Percentiles rank a stretch among this genome's conserved stretches.
phyloP scores from a whole-genome alignment of 805 yeast species.

The Kuraishia floccosa region DNA sequence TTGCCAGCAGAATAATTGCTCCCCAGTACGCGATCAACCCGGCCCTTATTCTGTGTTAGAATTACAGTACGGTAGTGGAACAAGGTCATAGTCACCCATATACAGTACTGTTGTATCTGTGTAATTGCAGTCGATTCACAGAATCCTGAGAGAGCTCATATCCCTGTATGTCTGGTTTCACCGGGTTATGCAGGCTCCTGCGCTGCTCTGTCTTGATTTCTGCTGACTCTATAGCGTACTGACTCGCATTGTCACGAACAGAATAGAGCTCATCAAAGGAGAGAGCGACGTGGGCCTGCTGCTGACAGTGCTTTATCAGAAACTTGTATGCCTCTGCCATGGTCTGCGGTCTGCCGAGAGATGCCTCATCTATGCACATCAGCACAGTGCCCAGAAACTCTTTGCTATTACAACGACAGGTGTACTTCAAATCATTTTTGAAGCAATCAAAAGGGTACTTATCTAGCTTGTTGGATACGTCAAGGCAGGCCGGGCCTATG shows the following conservation, averaged over 20 bases:
- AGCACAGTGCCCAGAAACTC: slow-evolving; percentile 1
- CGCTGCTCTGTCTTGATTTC: background rate
- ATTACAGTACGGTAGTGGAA: background rate
- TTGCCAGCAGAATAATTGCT: background rate
- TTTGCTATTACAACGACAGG: background rate
- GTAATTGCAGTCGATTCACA: background rate
- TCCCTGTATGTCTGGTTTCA: background rate
- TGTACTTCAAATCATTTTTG: background rate
- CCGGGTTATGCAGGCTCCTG: background rate
- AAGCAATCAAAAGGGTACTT: slow-evolving; percentile 1
- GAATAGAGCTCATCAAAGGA: background rate
- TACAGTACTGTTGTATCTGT: background rate
- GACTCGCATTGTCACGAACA: slow-evolving; percentile 1
- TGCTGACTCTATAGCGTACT: background rate
- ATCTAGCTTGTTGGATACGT: background rate
- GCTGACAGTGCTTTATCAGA: background rate
- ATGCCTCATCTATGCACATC: slow-evolving; percentile 1
- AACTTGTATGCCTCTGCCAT: background rate
- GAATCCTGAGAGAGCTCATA: background rate
- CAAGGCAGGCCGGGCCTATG: slow-evolving; percentile 1
- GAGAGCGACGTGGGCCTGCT: background rate
- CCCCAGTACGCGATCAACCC: background rate
- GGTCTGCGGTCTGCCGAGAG: background rate
- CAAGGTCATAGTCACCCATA: background rate
- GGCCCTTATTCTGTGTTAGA: background rate